Percentiles rank a stretch among this genome's conserved stretches.
phyloP scores from a whole-genome alignment of 2,329 filamentous ascomycete species.

The Orbilia quercus region DNA sequence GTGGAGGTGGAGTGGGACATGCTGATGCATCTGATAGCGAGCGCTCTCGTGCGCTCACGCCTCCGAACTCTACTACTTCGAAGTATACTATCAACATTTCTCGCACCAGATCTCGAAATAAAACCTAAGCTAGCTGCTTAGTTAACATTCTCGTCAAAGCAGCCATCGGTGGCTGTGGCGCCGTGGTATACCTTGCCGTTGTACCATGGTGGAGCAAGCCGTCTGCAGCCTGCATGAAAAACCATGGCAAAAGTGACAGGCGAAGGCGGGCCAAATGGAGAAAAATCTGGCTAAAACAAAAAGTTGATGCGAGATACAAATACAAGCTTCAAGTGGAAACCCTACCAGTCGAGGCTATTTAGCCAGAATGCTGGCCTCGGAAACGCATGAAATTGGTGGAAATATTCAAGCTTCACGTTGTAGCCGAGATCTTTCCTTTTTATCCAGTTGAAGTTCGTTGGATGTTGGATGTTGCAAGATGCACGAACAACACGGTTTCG shows the following conservation, averaged over 20 bases:
- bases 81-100: no score
- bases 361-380: constrained; percentile 42
- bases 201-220: constrained; percentile 33
- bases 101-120: constrained; percentile 13
- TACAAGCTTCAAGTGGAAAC: constrained; percentile 17
- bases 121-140: neutral
- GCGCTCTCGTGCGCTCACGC: constrained; percentile 4
- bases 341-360: constrained; percentile 11
- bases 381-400: constrained; percentile 55
- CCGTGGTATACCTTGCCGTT: constrained; percentile 39
- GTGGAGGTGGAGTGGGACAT: constrained; percentile 9
- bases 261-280: constrained; percentile 52
- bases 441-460: constrained; percentile 14
- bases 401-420: constrained; percentile 32
- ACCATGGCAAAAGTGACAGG: constrained; percentile 54
- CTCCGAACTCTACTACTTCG: neutral
- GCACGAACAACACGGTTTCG: constrained; percentile 25
- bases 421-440: constrained; percentile 15
- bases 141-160: constrained; percentile 14
- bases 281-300: constrained; percentile 21
- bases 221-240: neutral
- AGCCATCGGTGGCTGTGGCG: constrained; percentile 54
- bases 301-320: constrained; percentile 16
- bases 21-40: neutral
- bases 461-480: constrained; percentile 41